These are phyloP conservation scores for Melanogaster broomeanus DNA, from an alignment of 768 basidiomycete genomes.

Conservation along the genomic window DNA sequence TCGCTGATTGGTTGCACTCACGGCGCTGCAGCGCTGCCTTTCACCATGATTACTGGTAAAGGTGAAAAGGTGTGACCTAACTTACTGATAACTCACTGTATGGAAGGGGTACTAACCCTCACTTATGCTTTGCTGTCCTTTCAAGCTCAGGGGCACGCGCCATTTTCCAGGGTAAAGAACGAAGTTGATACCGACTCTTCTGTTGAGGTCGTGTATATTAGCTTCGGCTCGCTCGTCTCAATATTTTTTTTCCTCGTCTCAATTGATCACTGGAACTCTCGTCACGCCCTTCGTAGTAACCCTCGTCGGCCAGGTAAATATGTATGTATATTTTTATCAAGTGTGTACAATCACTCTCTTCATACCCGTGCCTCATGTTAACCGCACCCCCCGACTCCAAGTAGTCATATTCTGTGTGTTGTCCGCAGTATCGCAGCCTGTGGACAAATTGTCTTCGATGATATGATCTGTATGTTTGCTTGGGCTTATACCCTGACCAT, in stretches of 20 bases:
- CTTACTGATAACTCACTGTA: too few species aligned
- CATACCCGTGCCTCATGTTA: neutral
- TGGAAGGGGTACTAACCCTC: too few species aligned
- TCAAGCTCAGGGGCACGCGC: neutral
- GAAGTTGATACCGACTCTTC: neutral
- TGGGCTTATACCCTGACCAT: neutral
- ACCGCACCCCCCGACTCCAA: neutral
- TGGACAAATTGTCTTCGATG: neutral
- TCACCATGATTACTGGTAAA: too few species aligned
- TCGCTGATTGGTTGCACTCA: slow-evolving; percentile 18
- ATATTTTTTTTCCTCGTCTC: too few species aligned
- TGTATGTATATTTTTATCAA: neutral
- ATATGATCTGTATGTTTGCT: neutral
- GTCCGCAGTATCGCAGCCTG: neutral
- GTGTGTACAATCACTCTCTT: too few species aligned
- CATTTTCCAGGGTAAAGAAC: neutral
- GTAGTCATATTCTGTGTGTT: neutral
- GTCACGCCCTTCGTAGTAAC: neutral
- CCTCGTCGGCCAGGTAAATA: neutral
- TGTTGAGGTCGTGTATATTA: neutral
- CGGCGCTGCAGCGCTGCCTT: too few species aligned
- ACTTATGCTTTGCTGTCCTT: too few species aligned
- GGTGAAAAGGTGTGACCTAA: neutral
- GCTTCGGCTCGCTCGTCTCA: neutral
- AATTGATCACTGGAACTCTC: neutral